phyloP scores from a whole-genome alignment of 768 basidiomycete species.

The Candolleomyces efflorescens region DNA sequence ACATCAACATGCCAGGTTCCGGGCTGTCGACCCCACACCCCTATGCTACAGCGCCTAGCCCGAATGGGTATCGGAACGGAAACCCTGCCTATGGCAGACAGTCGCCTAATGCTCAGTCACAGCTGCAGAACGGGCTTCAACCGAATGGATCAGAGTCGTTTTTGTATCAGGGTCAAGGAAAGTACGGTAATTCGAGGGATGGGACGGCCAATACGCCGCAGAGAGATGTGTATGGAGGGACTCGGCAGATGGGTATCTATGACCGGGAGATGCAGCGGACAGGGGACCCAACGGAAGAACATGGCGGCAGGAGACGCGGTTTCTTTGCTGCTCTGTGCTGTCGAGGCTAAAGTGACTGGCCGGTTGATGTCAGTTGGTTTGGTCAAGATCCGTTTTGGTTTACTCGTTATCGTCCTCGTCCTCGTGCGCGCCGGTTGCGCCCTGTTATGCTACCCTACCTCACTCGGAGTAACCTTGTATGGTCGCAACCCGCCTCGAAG shows the following conservation, averaged over 20 bases:
- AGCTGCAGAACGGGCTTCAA: conserved; percentile 32
- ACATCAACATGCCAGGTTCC: conserved; percentile 29
- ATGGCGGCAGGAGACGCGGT: conserved; percentile 56
- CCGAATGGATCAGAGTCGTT: conserved; percentile 65
- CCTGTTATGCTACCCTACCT: conserved; percentile 4
- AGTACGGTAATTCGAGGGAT: conserved; percentile 49
- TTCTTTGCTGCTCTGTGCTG: conserved; percentile 70
- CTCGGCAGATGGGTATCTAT: conserved; percentile 58
- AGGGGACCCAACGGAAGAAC: conserved; percentile 62
- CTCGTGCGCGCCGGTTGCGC: conserved; percentile 30
- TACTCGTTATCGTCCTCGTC: too few relatives aligned
- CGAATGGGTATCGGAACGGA: conserved; percentile 49
- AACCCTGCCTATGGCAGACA: conserved; percentile 49
- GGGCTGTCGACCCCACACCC: conserved; percentile 61
- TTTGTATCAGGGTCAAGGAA: conserved; percentile 52
- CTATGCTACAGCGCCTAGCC: conserved; percentile 62
- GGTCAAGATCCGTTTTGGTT: neutral
- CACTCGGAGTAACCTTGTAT: conserved; percentile 1
- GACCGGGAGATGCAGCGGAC: conserved; percentile 60
- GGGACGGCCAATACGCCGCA: conserved; percentile 37
- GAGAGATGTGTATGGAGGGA: conserved; percentile 21
- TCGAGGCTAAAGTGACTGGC: conserved; percentile 38
- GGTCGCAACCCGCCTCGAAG: conserved; percentile 1
- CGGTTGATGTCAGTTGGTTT: neutral
- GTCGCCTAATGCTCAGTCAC: conserved; percentile 42